phyloP scores from a whole-genome alignment of 176 grass and related monocot genomes.

The Phoenix roebelenii region DNA sequence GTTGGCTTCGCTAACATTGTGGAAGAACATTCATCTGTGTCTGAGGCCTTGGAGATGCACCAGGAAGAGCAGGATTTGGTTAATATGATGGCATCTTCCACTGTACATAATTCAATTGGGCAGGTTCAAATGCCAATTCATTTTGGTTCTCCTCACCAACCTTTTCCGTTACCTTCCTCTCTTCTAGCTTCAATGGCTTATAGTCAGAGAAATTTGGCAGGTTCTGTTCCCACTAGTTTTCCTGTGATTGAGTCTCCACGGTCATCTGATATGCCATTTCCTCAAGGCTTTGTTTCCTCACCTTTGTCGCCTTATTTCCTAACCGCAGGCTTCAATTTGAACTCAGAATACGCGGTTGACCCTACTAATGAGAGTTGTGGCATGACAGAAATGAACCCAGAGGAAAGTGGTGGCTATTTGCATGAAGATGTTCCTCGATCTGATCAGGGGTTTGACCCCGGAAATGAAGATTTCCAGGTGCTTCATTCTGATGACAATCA shows the following conservation, averaged over 20 bases:
- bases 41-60: constrained; percentile 46
- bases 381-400: constrained; percentile 30
- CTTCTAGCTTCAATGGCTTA: constrained; percentile 38
- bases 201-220: constrained; percentile 42
- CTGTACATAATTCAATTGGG: constrained; percentile 59
- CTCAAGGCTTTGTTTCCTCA: constrained; percentile 38
- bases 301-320: constrained; percentile 45
- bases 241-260: constrained; percentile 37
- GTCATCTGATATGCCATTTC: constrained; percentile 48
- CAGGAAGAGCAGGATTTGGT: constrained; percentile 64
- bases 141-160: constrained; percentile 32
- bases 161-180: constrained; percentile 29
- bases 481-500: constrained; percentile 40
- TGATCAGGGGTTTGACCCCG: constrained; percentile 29
- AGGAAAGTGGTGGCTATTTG: constrained; percentile 24
- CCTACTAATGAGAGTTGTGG: constrained; percentile 24
- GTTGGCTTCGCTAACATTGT: constrained; percentile 38
- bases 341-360: constrained; percentile 30
- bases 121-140: constrained; percentile 55
- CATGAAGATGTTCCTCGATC: constrained; percentile 27
- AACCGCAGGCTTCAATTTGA: constrained; percentile 30
- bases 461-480: constrained; percentile 34
- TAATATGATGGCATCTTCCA: constrained; percentile 61
- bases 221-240: constrained; percentile 43
- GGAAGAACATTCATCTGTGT: constrained; percentile 64